Base-by-base conservation (phyloP, 2,329 filamentous ascomycete genomes). In the Phialophora expanda region DNA sequence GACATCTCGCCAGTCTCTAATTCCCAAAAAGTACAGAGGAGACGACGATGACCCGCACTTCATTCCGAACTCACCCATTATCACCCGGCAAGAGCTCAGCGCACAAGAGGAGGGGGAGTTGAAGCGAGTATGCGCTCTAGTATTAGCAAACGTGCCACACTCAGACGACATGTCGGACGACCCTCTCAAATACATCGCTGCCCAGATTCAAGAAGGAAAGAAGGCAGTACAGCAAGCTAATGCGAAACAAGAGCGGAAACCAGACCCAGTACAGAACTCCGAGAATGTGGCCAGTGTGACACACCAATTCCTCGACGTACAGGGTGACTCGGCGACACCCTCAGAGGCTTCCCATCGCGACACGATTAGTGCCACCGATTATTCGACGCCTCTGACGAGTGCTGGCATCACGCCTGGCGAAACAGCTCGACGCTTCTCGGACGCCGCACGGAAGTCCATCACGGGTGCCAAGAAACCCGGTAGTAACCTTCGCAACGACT, bases 91-190 rank as follows among this genome's bases (percentile, higher is more conserved):
- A 65, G 61, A 73, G 2, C 71, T 80, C 14, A 68, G 73, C 2
- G 71, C 73, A 6, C 73, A 76, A 24, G 56, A 78, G 4, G 77
- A 79, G 61, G 73, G 68, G 2, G 72, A 79, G 53, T 64, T 80
- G 38, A 74, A 75, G 65, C 71, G 76, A 56, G 70, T 77, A 17
- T 80, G 78, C 62, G 62, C 69, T n/a, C n/a, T 69, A 30, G 66
- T 71, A 11, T 68, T 74, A 28, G 65, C 68, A 20, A 48, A 70
- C 53, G 69, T 73, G n/a, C 71, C 69, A 65, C 68, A 71, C 56
- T 71, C 71, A 50, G 71, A 73, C 60, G 70, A 71, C 53, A 68
- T 66, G 68, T 70, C 69, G 51, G 70, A 71, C 51, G 70, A 72
- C 46, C 63, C 70, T 38, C 64, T 71, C 67, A 69, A 66, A 64